phyloP scores from a whole-genome alignment of 441 rosid species.

The Viola pubescens region DNA sequence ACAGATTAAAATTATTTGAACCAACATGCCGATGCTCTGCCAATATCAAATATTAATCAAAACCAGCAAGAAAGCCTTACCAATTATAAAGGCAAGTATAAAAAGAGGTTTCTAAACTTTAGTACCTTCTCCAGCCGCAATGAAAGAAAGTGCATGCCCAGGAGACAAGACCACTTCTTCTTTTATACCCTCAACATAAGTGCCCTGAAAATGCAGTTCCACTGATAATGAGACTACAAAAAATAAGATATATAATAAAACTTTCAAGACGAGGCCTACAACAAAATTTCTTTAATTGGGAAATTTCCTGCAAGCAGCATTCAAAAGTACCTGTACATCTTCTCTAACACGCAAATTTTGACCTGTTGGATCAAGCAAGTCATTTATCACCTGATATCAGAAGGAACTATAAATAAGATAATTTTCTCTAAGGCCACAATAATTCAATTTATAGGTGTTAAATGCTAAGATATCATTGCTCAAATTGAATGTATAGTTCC shows the following conservation, averaged over 20 bases:
- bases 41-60: slow-evolving; percentile 20
- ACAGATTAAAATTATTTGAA: slow-evolving; percentile 92
- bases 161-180: slow-evolving; percentile 99
- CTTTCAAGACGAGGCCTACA: not conserved
- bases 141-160: slow-evolving; percentile 95
- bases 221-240: not conserved
- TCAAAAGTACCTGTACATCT: slow-evolving; percentile 69
- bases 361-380: slow-evolving; percentile 96
- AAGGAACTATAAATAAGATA: slow-evolving; percentile 19
- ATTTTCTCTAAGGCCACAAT: not conserved
- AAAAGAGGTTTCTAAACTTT: not conserved
- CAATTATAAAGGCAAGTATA: slow-evolving; percentile 7
- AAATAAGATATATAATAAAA: not conserved
- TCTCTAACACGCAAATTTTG: slow-evolving; percentile 97
- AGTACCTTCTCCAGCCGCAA: slow-evolving; percentile 99
- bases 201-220: slow-evolving; percentile 50
- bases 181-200: slow-evolving; percentile 97
- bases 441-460: not conserved
- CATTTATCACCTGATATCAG: slow-evolving; percentile 81
- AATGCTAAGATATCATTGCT: not conserved
- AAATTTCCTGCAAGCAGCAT: not conserved
- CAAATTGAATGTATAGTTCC: slow-evolving; percentile 5
- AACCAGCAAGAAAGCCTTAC: slow-evolving; percentile 8
- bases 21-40: slow-evolving; percentile 99
- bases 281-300: not conserved